These are phyloP conservation scores for Pueraria montana DNA, from an alignment of 306 rosid genomes.

Conservation along the genomic window DNA sequence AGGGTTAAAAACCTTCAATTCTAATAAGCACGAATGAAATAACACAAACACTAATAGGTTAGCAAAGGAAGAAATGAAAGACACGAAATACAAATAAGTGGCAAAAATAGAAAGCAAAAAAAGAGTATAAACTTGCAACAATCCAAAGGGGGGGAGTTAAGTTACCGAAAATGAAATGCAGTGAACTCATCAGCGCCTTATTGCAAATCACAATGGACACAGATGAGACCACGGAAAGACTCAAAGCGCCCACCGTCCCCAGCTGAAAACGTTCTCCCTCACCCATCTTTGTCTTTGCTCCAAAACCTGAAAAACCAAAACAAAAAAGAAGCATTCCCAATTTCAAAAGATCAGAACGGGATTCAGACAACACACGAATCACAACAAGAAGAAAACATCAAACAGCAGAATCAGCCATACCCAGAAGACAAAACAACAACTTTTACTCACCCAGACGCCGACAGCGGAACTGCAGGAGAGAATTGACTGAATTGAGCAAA, in stretches of 20 bases:
- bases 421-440: constrained; percentile 36
- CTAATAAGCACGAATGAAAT: constrained; percentile 35
- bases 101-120: background rate
- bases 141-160: background rate
- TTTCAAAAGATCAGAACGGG: constrained; percentile 21
- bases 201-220: constrained; percentile 92
- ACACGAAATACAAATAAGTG: background rate
- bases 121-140: constrained; percentile 21
- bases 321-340: constrained; percentile 13
- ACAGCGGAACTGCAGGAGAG: background rate
- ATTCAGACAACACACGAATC: constrained; percentile 35
- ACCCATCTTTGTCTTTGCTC: constrained; percentile 67
- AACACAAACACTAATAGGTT: constrained; percentile 16
- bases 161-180: constrained; percentile 83
- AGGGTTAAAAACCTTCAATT: constrained; percentile 13
- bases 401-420: constrained; percentile 27
- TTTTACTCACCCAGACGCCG: constrained; percentile 35
- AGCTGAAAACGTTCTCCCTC: constrained; percentile 84
- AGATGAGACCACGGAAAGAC: constrained; percentile 88
- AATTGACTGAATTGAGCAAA: constrained; percentile 33
- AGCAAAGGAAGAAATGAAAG: background rate
- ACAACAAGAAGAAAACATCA: background rate
- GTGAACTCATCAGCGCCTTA: constrained; percentile 82
- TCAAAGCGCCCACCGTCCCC: constrained; percentile 93
- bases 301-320: constrained; percentile 31